Evolutionary conservation across 257 asterid genomes (phyloP).

Genomic region (Nemophila menziesii): DNA sequence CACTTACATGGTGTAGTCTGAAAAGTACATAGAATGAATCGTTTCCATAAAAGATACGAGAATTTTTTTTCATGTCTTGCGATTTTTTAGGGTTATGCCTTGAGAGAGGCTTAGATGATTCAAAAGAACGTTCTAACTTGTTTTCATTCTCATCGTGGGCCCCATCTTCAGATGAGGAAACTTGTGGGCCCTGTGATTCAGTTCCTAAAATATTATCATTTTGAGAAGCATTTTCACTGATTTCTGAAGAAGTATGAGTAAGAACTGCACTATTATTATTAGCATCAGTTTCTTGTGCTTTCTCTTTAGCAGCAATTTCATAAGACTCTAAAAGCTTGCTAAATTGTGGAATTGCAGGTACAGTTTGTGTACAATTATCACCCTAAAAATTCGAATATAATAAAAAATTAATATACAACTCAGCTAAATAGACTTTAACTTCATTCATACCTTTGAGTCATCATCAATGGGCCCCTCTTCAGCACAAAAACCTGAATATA

Average conservation of each 20-base stretch:
- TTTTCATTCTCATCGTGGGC: conserved; percentile 39
- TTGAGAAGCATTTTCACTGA: conserved; percentile 69
- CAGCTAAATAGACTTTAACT: conserved; percentile 7
- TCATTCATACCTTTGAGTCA: conserved; percentile 43
- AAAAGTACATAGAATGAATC: conserved; percentile 75
- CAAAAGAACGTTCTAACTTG: conserved; percentile 48
- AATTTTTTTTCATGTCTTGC: conserved; percentile 32
- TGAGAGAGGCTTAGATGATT: conserved; percentile 51
- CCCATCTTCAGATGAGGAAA: conserved; percentile 52
- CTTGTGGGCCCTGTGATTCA: conserved; percentile 73
- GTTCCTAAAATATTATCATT: conserved; percentile 55
- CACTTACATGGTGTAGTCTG: conserved; percentile 84
- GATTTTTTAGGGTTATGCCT: conserved; percentile 25
- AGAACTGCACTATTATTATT: conserved; percentile 53
- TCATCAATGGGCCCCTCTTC: conserved; percentile 21
- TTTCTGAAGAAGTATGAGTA: conserved; percentile 52
- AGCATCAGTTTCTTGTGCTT: conserved; percentile 31
- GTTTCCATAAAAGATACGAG: conserved; percentile 61
- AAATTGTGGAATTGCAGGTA: conserved; percentile 37
- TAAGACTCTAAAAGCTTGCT: conserved; percentile 22
- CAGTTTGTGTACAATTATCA: conserved; percentile 18
- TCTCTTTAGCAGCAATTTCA: conserved; percentile 19
- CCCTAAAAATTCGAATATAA: conserved; percentile 44
- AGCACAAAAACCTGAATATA: conserved; percentile 13
- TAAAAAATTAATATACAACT: conserved; percentile 9